Evolutionary conservation across 768 basidiomycete species (phyloP), one percentile per base, ranked within the genome.

Genomic region (Leccinellum luteum): DNA sequence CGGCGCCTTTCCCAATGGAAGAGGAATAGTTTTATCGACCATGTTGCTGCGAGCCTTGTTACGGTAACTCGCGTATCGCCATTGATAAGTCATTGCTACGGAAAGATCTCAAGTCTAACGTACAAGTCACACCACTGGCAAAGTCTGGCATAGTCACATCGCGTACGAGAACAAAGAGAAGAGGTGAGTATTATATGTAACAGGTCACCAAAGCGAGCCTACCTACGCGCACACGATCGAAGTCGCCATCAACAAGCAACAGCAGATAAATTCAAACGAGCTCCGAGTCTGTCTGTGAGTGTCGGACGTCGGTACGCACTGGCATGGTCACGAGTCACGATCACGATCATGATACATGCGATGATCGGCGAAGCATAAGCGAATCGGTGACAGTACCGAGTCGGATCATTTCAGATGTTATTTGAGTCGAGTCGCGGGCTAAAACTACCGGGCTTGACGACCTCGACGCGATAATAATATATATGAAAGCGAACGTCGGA

Each of bases 351-450:
- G n/a, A 41, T 41, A 19, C n/a, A 10, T 17, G 30, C 68, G 68
- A 50, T 57, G 48, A 38, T 69, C 68, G 58, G 55, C 48, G 41
- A 61, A 70, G 21, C 58, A n/a, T 54, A 21, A 66, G 55, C 23
- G 60, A 60, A 70, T 51, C 21, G 66, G 62, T 2, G 64, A 43
- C 12, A 41, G 9, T 41, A 19, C n/a, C n/a, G 50, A 1, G 0
- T 54, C 44, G 0, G 66, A 69, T n/a, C 45, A 50, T 51, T 60
- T 56, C 56, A 67, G 12, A 51, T 61, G 52, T 6, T 31, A 4
- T 35, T 69, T 58, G 1, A 63, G 30, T 10, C 13, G 35, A n/a
- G n/a, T 17, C 8, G 17, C 38, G 38, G n/a, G 17, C 38, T 38
- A n/a, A 38, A 17, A n/a, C 8, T n/a, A 38, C 35, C 8, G 3